A percentile compares a stretch with the other conserved stretches of the same genome.
Evolutionary conservation across 164 flowering plant species (phyloP).

Genomic region (Tetracentron sinense): DNA sequence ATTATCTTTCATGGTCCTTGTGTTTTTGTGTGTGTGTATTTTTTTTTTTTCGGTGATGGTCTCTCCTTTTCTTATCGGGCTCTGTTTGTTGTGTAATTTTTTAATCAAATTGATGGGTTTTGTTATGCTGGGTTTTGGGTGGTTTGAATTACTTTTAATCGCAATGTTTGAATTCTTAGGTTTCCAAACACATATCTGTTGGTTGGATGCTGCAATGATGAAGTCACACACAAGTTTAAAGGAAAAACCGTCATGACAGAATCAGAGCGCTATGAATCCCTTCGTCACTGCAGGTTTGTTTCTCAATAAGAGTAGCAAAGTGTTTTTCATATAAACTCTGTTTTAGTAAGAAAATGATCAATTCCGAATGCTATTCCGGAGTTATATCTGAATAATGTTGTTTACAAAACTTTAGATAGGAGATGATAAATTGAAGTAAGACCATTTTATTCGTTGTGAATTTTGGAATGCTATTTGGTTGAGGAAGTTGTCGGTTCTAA

Average conservation of each 20-base stretch:
- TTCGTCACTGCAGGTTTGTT: conserved; percentile 98
- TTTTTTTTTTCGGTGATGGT: background rate
- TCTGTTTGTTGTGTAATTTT: no score
- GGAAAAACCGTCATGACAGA: conserved; percentile 96
- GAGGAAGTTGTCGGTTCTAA: background rate
- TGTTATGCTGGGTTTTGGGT: background rate
- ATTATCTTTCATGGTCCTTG: no score
- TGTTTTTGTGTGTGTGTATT: no score
- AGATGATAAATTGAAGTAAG: background rate
- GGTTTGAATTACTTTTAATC: background rate
- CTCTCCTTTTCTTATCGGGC: background rate
- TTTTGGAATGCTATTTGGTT: no score
- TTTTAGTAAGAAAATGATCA: background rate
- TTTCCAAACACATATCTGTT: conserved; percentile 81
- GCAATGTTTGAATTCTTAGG: conserved; percentile 28
- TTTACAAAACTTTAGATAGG: background rate
- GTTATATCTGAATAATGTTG: background rate
- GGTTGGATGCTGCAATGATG: conserved; percentile 95
- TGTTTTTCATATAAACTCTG: no score
- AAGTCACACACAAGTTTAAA: conserved; percentile 67
- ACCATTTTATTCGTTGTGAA: background rate
- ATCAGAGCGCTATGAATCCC: conserved; percentile 80
- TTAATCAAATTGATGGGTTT: background rate
- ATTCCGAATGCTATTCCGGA: no score
- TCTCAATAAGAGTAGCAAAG: background rate